A percentile compares a stretch with the other conserved stretches of the same genome.
Evolutionary conservation across 2,329 filamentous ascomycete species (phyloP).

Genomic region (Nemania abortiva): DNA sequence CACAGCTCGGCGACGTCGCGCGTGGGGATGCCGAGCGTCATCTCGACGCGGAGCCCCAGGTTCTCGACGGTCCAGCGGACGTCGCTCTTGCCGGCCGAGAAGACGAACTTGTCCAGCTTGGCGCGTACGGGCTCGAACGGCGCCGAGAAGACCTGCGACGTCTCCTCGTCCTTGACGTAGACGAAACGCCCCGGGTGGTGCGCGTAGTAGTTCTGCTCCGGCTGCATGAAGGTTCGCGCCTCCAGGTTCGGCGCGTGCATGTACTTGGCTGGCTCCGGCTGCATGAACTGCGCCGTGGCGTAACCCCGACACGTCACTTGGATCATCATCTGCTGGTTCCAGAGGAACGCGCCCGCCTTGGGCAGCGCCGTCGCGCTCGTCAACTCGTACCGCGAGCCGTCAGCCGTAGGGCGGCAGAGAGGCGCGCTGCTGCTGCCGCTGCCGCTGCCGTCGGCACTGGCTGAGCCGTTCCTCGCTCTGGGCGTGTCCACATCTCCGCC

Average conservation of each 20-base stretch:
- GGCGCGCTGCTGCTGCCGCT: background rate
- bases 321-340: conserved; percentile 73
- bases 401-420: conserved; percentile 51
- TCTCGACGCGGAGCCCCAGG: conserved; percentile 63
- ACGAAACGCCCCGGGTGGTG: conserved; percentile 71
- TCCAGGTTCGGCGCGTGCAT: conserved; percentile 69
- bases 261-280: conserved; percentile 71
- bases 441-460: background rate
- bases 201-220: conserved; percentile 69
- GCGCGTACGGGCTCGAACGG: conserved; percentile 67
- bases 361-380: conserved; percentile 67
- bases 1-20: conserved; percentile 68
- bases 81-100: conserved; percentile 67
- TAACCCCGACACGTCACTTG: conserved; percentile 70
- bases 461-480: conserved; percentile 18
- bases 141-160: conserved; percentile 61
- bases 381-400: conserved; percentile 68
- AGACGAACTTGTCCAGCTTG: conserved; percentile 61
- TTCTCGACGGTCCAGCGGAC: conserved; percentile 66
- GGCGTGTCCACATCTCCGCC: conserved; percentile 2
- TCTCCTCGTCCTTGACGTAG: conserved; percentile 69
- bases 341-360: conserved; percentile 67
- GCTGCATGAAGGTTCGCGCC: conserved; percentile 71
- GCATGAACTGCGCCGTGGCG: conserved; percentile 70
- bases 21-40: conserved; percentile 64